Evolutionary conservation across 179 eudicot genomes (phyloP), one percentile per base, ranked within the genome.

Genomic region (Camellia oleifera): DNA sequence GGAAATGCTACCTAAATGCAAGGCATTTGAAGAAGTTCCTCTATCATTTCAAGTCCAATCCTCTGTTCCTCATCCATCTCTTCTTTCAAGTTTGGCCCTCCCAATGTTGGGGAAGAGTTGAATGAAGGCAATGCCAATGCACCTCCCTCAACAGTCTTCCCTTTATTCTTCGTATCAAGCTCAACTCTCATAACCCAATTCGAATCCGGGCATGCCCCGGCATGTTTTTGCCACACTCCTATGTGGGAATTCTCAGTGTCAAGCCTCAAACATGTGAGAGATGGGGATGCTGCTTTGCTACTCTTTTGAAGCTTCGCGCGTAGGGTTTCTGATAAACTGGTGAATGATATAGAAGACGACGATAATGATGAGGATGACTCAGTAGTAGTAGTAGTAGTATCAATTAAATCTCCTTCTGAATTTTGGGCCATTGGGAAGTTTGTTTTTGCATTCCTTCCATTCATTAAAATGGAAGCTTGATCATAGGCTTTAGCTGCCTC

Each of bases 401-500:
- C 40, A 32, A 32, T 32, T 32, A 32, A 32, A 61, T 81, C 74
- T 10, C 78, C 82, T 23, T 68, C 70, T 32, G 69, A 72, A 23
- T 54, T 78, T 72, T 84, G 90, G 70, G 86, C 40, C 0, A 77
- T 46, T 4, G 93, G 88, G 23, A 91, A 89, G 71, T 89, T 91
- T 58, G 89, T 89, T 80, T 88, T 86, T 12, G 92, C 94, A 20
- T 83, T 88, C 50, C 88, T 76, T 14, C 91, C 90, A 32, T 86
- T 83, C 89, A 88, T 73, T 54, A 89, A 71, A 61, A 82, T 66
- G 5, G 91, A 86, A 2, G 91, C 91, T 78, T 87, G 80, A 50
- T 89, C 90, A 45, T 89, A 89, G n/a, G 88, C 91, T 75, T 85
- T 80, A 15, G 94, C 94, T 50, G 90, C 94, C 76, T 84, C 92